Conservation (phyloP, 2,329 filamentous ascomycete species). For the Pseudocercospora eumusae region DNA sequence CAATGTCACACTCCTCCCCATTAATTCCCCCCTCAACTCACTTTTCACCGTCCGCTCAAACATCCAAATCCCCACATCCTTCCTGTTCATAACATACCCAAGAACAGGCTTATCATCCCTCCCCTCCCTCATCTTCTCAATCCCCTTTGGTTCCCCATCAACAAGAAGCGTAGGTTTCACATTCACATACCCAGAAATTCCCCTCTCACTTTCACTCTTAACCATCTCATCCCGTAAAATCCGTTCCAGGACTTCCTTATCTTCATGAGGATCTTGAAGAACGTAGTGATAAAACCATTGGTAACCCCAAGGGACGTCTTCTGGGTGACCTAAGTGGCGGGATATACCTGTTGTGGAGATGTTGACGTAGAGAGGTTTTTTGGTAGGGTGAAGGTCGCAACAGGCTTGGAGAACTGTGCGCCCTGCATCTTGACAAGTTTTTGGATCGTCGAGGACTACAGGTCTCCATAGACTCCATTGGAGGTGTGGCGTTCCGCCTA, state of each 20-base stretch:
- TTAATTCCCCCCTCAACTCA: slow-evolving; percentile 33
- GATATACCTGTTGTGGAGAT: slow-evolving; percentile 45
- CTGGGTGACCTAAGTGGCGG: slow-evolving; percentile 25
- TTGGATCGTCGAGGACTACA: slow-evolving; percentile 39
- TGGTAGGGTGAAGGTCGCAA: slow-evolving; percentile 13
- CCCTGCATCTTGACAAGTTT: slow-evolving; percentile 41
- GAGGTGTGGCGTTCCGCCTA: slow-evolving; percentile 44
- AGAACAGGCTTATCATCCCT: slow-evolving; percentile 39
- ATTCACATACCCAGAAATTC: slow-evolving; percentile 38
- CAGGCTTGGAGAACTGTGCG: slow-evolving; percentile 39
- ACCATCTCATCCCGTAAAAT: slow-evolving; percentile 34
- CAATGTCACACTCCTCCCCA: slow-evolving; percentile 40
- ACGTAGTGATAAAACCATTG: slow-evolving; percentile 42
- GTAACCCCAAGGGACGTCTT: slow-evolving; percentile 43
- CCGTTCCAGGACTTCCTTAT: slow-evolving; percentile 44
- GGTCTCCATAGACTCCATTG: slow-evolving; percentile 34
- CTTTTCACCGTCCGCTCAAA: slow-evolving; percentile 40
- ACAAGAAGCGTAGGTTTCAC: slow-evolving; percentile 44
- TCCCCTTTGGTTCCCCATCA: slow-evolving; percentile 36
- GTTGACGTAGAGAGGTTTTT: slow-evolving; percentile 38
- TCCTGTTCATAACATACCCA: slow-evolving; percentile 43
- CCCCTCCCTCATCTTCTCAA: slow-evolving; percentile 39
- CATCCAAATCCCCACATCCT: slow-evolving; percentile 46
- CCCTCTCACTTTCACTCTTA: slow-evolving; percentile 25
- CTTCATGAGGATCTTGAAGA: slow-evolving; percentile 42